A percentile compares a stretch with the other conserved stretches of the same genome.
Conservation (phyloP, 495 filamentous ascomycete species). For the Penicillium tannophilum region DNA sequence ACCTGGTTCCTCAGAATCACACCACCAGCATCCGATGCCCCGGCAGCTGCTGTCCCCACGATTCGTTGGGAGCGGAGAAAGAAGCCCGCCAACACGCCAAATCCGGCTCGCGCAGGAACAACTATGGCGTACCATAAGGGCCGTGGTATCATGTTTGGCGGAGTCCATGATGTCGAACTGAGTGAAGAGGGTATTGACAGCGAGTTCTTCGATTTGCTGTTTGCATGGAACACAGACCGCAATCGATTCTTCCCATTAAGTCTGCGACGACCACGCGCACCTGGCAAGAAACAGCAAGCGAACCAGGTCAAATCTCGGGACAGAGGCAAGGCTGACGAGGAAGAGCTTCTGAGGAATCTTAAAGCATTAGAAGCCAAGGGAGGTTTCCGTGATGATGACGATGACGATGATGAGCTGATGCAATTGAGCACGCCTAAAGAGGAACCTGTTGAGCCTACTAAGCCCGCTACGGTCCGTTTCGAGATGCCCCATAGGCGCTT, state of each 20-base stretch:
- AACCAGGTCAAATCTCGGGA: constrained; percentile 62
- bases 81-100: constrained; percentile 85
- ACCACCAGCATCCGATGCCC: constrained; percentile 64
- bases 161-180: constrained; percentile 91
- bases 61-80: constrained; percentile 92
- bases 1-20: constrained; percentile 89
- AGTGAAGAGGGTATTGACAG: constrained; percentile 94
- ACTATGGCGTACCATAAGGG: constrained; percentile 94
- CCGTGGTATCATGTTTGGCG: constrained; percentile 89
- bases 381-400: constrained; percentile 53
- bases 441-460: constrained; percentile 54
- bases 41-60: constrained; percentile 60
- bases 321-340: constrained; percentile 80
- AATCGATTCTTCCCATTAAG: constrained; percentile 88
- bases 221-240: constrained; percentile 89
- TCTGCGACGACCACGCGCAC: constrained; percentile 68
- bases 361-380: constrained; percentile 75
- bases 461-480: constrained; percentile 54
- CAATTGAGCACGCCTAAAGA: constrained; percentile 39
- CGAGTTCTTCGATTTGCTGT: constrained; percentile 90
- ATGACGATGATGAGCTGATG: constrained; percentile 56
- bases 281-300: constrained; percentile 59
- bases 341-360: constrained; percentile 83
- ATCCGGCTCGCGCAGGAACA: constrained; percentile 78
- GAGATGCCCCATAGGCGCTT: constrained; percentile 87